A percentile compares a stretch with the other conserved stretches of the same genome.
Conservation (phyloP, 306 rosid genomes). For the Rosa multiflora region DNA sequence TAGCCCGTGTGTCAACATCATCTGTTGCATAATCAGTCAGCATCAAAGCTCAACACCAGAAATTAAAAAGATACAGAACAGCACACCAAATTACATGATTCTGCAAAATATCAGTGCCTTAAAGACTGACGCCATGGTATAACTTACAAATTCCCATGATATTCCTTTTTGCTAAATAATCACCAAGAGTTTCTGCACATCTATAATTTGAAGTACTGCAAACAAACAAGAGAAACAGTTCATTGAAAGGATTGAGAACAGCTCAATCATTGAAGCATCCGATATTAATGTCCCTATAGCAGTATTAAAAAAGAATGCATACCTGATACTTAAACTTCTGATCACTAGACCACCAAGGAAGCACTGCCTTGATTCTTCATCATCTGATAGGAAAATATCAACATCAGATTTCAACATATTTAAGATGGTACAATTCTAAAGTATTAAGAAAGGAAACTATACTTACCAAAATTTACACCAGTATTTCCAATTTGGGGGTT, state of each 20-base stretch:
- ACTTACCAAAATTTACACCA: slow-evolving; percentile 80
- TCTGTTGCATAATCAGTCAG: slow-evolving; percentile 50
- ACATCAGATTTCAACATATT: slow-evolving; percentile 12
- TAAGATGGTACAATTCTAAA: slow-evolving; percentile 12
- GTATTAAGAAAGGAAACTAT: slow-evolving; percentile 6
- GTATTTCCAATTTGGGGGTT: slow-evolving; percentile 96
- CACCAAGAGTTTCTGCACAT: slow-evolving; percentile 59
- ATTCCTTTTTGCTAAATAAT: slow-evolving; percentile 79
- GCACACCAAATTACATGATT: not conserved
- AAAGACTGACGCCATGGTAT: not conserved
- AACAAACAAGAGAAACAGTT: slow-evolving; percentile 17
- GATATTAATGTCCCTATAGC: not conserved
- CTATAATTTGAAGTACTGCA: slow-evolving; percentile 94
- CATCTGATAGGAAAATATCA: slow-evolving; percentile 48
- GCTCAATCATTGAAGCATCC: slow-evolving; percentile 10
- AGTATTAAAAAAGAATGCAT: slow-evolving; percentile 14
- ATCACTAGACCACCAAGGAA: slow-evolving; percentile 86
- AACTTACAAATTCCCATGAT: slow-evolving; percentile 98
- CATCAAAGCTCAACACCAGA: slow-evolving; percentile 18
- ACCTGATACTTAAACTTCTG: slow-evolving; percentile 86
- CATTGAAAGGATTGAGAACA: not conserved
- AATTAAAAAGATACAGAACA: slow-evolving; percentile 4
- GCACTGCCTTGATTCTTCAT: slow-evolving; percentile 78
- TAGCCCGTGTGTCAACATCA: slow-evolving; percentile 95
- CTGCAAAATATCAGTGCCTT: slow-evolving; percentile 1